phyloP scores from a whole-genome alignment of 179 eudicot species.

The Spinacia oleracea region DNA sequence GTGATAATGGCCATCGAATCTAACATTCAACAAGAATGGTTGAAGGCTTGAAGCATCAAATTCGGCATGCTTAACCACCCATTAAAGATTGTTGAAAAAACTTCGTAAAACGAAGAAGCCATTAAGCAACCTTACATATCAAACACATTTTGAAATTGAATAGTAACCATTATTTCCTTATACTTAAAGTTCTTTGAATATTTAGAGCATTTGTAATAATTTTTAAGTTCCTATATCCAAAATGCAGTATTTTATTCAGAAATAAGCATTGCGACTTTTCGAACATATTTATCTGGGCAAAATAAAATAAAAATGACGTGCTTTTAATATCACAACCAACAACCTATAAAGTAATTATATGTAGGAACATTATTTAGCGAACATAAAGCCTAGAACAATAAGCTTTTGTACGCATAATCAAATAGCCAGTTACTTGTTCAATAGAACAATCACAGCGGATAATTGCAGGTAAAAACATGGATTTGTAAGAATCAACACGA shows the following conservation, averaged over 20 bases:
- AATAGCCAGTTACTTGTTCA: too few species aligned
- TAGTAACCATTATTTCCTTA: too few species aligned
- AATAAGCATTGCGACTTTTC: neutral
- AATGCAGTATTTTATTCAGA: neutral
- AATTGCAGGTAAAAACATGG: too few species aligned
- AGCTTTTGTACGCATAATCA: too few species aligned
- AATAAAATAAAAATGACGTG: neutral
- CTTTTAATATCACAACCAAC: too few species aligned
- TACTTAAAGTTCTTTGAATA: neutral
- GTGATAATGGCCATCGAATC: neutral
- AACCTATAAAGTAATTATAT: too few species aligned
- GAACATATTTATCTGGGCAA: neutral
- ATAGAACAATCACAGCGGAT: too few species aligned
- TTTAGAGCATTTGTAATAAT: too few species aligned
- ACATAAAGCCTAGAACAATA: too few species aligned
- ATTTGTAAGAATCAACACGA: too few species aligned
- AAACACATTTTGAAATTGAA: neutral
- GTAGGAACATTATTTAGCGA: too few species aligned
- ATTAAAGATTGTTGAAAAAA: neutral
- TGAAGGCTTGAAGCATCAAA: neutral
- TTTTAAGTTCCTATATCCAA: neutral
- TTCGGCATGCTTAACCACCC: neutral
- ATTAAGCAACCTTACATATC: neutral
- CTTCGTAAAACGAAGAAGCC: neutral
- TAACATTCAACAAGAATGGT: neutral